Evolutionary conservation across 73 alveolate genomes (phyloP).

Genomic region (Urostyla sp.): DNA sequence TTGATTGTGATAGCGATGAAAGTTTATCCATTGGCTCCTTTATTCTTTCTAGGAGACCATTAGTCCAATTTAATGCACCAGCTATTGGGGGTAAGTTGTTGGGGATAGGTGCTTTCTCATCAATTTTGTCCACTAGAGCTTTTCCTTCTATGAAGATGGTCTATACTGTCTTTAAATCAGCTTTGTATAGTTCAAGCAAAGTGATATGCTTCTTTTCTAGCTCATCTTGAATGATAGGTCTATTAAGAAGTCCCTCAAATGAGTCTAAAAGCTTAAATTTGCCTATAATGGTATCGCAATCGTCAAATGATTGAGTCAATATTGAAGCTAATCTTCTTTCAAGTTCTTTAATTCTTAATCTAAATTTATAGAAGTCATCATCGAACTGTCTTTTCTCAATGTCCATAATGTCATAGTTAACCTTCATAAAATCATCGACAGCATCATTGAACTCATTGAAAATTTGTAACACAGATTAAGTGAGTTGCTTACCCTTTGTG

Average conservation of each 20-base stretch:
- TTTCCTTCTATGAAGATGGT: conserved; percentile 95
- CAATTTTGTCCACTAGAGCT: conserved; percentile 96
- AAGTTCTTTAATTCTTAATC: conserved; percentile 95
- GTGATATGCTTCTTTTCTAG: conserved; percentile 99
- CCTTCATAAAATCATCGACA: conserved; percentile 94
- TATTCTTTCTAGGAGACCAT: conserved; percentile 97
- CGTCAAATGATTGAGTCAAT: conserved; percentile 99
- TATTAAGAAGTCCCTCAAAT: conserved; percentile 98
- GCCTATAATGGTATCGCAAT: conserved; percentile 93
- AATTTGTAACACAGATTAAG: conserved; percentile 96
- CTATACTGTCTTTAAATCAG: conserved; percentile 95
- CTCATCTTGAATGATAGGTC: conserved; percentile 99
- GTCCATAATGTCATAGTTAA: conserved; percentile 98
- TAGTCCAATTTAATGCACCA: conserved; percentile 99
- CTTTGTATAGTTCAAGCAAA: conserved; percentile 94
- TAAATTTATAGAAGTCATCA: conserved; percentile 98
- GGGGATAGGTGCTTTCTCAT: conserved; percentile 96
- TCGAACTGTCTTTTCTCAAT: conserved; percentile 97
- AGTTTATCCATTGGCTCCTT: conserved; percentile 99
- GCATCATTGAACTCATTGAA: conserved; percentile 96
- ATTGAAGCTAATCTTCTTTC: conserved; percentile 99
- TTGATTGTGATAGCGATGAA: conserved; percentile 89
- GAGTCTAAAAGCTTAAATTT: conserved; percentile 96
- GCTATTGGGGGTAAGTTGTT: conserved; percentile 99
- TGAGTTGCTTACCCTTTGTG: conserved; percentile 99